Evolutionary conservation across 2,329 filamentous ascomycete species (phyloP).

Genomic region (Pseudogymnoascus sp.): DNA sequence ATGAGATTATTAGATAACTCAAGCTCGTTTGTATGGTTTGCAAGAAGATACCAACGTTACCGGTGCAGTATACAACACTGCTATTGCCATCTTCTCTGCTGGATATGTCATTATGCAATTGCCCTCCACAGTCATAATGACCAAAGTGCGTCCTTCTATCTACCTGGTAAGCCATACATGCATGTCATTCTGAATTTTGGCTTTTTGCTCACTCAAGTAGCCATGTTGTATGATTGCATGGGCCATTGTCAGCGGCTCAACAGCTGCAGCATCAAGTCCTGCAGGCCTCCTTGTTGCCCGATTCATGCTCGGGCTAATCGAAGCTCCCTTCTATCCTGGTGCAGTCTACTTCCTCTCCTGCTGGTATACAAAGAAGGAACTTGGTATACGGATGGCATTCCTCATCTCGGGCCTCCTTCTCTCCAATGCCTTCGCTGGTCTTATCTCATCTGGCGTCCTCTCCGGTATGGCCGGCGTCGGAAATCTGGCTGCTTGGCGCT

Average conservation of each 20-base stretch:
- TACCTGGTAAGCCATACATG: neutral
- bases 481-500: neutral
- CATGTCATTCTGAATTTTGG: neutral
- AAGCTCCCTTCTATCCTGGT: slow-evolving; percentile 26
- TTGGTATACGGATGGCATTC: slow-evolving; percentile 31
- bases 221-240: slow-evolving; percentile 24
- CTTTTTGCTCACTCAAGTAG: neutral
- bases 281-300: slow-evolving; percentile 31
- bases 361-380: slow-evolving; percentile 35
- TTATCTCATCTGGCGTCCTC: slow-evolving; percentile 35
- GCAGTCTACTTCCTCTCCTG: slow-evolving; percentile 34
- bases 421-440: slow-evolving; percentile 41
- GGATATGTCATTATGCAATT: slow-evolving; percentile 48
- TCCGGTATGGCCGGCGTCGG: slow-evolving; percentile 3
- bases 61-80: neutral
- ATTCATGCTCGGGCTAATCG: slow-evolving; percentile 27
- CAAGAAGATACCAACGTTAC: neutral
- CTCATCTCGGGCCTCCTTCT: slow-evolving; percentile 33
- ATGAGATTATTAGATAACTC: neutral
- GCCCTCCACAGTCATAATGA: slow-evolving; percentile 45
- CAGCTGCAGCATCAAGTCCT: slow-evolving; percentile 32
- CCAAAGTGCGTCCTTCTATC: slow-evolving; percentile 17
- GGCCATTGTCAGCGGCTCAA: slow-evolving; percentile 29
- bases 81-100: slow-evolving; percentile 24
- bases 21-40: neutral